Evolutionary conservation across 78 protist species (phyloP).

Genomic region (Dictyostelium discoideum): dicty_2.7 NC_007088.5:2533001-2533500

Average conservation of each 20-base stretch:
- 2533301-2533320: conserved; percentile 66
- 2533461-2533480: conserved; percentile 98
- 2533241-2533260: conserved; percentile 40
- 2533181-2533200: conserved; percentile 86
- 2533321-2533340: conserved; percentile 68
- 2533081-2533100: conserved; percentile 90
- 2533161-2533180: conserved; percentile 74
- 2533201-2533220: conserved; percentile 93
- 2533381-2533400: conserved; percentile 93
- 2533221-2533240: conserved; percentile 89
- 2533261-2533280: conserved; percentile 71
- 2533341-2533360: conserved; percentile 90
- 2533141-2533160: conserved; percentile 54
- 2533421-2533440: conserved; percentile 59
- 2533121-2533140: conserved; percentile 58
- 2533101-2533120: conserved; percentile 87
- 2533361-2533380: conserved; percentile 85
- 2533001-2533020: conserved; percentile 75
- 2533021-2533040: conserved; percentile 35
- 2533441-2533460: conserved; percentile 80
- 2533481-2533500: conserved; percentile 69
- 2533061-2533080: conserved; percentile 91
- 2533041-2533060: conserved; percentile 52
- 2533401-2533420: conserved; percentile 95
- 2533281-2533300: conserved; percentile 42